Evolutionary conservation across 2,329 filamentous ascomycete genomes (phyloP).

Genomic region (Ophiostoma himal-ulmi): DNA sequence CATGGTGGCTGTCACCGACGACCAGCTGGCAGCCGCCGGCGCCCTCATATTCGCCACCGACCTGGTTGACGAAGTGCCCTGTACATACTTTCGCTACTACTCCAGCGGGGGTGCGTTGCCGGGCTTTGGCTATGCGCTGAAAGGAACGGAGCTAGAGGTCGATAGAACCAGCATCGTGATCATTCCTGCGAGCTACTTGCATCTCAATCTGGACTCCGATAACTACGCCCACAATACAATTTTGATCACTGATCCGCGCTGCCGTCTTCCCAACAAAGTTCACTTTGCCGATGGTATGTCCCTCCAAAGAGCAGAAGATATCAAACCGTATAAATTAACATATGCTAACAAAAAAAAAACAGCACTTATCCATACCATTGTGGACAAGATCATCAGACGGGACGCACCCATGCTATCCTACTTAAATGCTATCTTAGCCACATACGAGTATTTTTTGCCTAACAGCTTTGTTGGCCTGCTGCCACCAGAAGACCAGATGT

Average conservation of each 20-base stretch:
- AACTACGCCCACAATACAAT: neutral
- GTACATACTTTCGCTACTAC: neutral
- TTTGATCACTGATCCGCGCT: neutral
- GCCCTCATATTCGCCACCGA: neutral
- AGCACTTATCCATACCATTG: neutral
- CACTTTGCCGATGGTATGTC: neutral
- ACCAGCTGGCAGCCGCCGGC: neutral
- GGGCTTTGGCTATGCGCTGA: neutral
- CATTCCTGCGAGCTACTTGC: neutral
- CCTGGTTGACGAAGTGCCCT: neutral
- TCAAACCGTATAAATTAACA: neutral
- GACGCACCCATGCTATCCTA: neutral
- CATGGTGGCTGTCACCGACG: neutral
- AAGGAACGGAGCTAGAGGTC: neutral
- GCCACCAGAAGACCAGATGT: neutral
- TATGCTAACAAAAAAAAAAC: no score
- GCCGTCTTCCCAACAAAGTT: neutral
- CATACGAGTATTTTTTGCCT: neutral
- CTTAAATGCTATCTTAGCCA: neutral
- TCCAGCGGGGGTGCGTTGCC: neutral
- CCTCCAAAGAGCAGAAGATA: no score
- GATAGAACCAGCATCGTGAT: neutral
- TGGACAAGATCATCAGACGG: neutral
- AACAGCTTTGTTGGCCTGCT: neutral
- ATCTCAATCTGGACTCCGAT: neutral